A percentile compares a stretch with the other conserved stretches of the same genome.
These are phyloP conservation scores for Penicillium herquei DNA, from an alignment of 495 filamentous ascomycete species.

Conservation along the genomic window DNA sequence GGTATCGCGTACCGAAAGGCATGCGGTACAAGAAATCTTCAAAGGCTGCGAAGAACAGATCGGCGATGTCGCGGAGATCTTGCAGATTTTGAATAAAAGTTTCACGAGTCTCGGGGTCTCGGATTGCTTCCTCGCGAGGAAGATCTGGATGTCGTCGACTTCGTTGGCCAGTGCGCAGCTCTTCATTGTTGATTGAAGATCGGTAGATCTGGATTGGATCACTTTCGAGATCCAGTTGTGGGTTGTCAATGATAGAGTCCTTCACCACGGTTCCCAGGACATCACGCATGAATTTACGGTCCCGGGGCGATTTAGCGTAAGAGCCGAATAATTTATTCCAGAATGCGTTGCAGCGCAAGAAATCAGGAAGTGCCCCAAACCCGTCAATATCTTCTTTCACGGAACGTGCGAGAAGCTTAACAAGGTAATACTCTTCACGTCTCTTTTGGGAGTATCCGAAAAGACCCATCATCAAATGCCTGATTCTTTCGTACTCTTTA, in stretches of 20 bases:
- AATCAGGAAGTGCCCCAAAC: slow-evolving; percentile 74
- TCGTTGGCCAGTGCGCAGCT: slow-evolving; percentile 83
- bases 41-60: slow-evolving; percentile 77
- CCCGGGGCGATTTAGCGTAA: slow-evolving; percentile 88
- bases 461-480: slow-evolving; percentile 92
- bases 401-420: slow-evolving; percentile 82
- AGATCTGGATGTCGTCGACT: slow-evolving; percentile 78
- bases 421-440: slow-evolving; percentile 92
- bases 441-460: slow-evolving; percentile 97
- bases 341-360: slow-evolving; percentile 86
- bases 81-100: slow-evolving; percentile 91
- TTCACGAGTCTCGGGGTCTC: slow-evolving; percentile 85
- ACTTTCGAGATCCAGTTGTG: slow-evolving; percentile 87
- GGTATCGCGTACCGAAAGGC: slow-evolving; percentile 90
- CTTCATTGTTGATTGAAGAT: slow-evolving; percentile 92
- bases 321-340: slow-evolving; percentile 82
- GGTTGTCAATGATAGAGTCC: slow-evolving; percentile 87
- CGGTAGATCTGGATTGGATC: slow-evolving; percentile 98
- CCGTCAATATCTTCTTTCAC: slow-evolving; percentile 84
- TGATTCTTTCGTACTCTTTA: slow-evolving; percentile 87
- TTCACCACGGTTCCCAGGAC: slow-evolving; percentile 78
- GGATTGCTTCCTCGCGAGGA: slow-evolving; percentile 85
- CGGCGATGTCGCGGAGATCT: slow-evolving; percentile 87
- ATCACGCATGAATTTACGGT: slow-evolving; percentile 88
- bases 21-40: slow-evolving; percentile 83